These are phyloP conservation scores for Penicillium robsamsonii DNA, from an alignment of 495 filamentous ascomycete species.

Conservation along the genomic window DNA sequence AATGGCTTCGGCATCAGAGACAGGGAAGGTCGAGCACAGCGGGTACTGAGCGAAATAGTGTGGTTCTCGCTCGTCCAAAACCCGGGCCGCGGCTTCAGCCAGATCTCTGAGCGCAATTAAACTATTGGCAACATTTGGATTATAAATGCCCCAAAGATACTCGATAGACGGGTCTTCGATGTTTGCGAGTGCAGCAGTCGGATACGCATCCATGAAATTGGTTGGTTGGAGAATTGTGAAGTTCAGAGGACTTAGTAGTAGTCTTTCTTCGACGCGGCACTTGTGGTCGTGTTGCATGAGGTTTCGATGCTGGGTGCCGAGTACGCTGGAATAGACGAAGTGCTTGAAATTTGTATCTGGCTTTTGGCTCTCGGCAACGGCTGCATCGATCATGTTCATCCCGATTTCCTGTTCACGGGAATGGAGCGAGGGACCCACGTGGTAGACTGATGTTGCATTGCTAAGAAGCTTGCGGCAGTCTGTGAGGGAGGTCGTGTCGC, in stretches of 20 bases:
- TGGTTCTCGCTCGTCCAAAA: constrained; percentile 27
- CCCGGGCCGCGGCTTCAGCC: constrained; percentile 19
- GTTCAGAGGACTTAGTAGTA: constrained; percentile 27
- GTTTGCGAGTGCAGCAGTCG: constrained; percentile 18
- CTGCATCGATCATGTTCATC: constrained; percentile 26
- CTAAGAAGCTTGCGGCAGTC: constrained; percentile 20
- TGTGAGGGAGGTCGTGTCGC: constrained; percentile 23
- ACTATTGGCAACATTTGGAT: constrained; percentile 17
- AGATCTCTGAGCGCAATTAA: constrained; percentile 27
- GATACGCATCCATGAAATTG: constrained; percentile 33
- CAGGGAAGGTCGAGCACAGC: constrained; percentile 26
- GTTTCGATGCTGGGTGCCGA: constrained; percentile 31
- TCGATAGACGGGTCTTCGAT: constrained; percentile 17
- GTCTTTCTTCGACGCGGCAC: constrained; percentile 32
- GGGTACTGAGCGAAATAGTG: constrained; percentile 33
- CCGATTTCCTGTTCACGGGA: constrained; percentile 26
- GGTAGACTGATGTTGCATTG: constrained; percentile 21
- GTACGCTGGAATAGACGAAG: constrained; percentile 29
- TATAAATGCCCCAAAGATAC: constrained; percentile 12
- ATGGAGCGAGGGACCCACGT: constrained; percentile 22
- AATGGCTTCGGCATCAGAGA: constrained; percentile 8
- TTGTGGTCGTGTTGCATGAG: constrained; percentile 37
- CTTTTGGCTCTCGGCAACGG: constrained; percentile 14
- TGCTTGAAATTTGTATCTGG: constrained; percentile 20
- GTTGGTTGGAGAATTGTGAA: constrained; percentile 37